Base-by-base conservation (phyloP, 75 land plant species). In the Picea sitchensis region DNA sequence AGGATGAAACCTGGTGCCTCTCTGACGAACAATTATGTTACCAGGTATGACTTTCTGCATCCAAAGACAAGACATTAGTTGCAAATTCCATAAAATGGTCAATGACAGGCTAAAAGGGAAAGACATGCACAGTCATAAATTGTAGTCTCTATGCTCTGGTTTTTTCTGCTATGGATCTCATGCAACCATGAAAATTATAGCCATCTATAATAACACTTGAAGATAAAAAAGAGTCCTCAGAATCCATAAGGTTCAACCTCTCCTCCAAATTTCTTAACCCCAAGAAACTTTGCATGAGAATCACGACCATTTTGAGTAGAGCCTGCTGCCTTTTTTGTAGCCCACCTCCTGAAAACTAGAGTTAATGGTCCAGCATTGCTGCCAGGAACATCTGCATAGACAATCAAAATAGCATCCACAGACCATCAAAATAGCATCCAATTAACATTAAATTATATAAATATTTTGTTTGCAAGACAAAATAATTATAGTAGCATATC, bases 231-330 rank as follows among this genome's bases (percentile, higher is more conserved):
- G 11, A n/a, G 74, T 12, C 23, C 18, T 15, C 8, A 73, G 47
- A 56, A 30, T 57, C n/a, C 47, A 57, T 13, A 23, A 75, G 30
- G 58, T 44, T 51, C 75, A 14, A 85, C 98, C 95, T 96, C 89
- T 30, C 99, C 98, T 73, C 99, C 99, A 73, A 88, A 96, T 79
- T 96, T 96, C 86, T 96, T 96, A 23, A 94, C 92, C 3, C 98
- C 99, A 65, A 96, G 91, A 76, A 88, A 77, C 81, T 94, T 94
- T 12, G 98, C 96, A 3, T 82, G 81, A 9, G 98, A 94, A 85
- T 96, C 99, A 7, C 94, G 84, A 14, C 99, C 99, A 81, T 96
- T 96, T 61, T 94, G 86, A 5, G 98, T 90, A 8, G 95, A 94
- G 14, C 99, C 99, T 61, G 90, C 98, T 23, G 93, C 86, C 80